These are phyloP conservation scores for Tuctoria greenei DNA, from an alignment of 176 grass and related monocot genomes.

Conservation along the genomic window DNA sequence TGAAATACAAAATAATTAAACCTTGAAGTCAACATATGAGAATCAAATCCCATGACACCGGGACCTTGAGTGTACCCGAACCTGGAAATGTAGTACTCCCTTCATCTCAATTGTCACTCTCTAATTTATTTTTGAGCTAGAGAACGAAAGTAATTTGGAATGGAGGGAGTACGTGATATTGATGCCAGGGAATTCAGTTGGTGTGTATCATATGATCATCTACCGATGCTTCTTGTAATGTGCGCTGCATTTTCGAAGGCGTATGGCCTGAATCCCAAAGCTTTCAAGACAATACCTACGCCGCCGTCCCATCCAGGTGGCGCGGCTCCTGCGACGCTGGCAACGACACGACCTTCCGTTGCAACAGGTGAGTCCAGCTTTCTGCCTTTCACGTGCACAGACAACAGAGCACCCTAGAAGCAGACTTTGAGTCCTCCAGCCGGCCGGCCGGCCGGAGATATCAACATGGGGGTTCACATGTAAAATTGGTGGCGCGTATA, in stretches of 20 bases:
- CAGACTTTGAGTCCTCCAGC: not conserved
- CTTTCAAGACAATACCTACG: conserved; percentile 17
- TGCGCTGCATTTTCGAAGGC: conserved; percentile 7
- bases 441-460: not conserved
- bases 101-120: too few species aligned
- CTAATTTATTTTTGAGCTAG: too few species aligned
- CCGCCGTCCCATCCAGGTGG: not conserved
- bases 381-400: not conserved
- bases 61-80: not conserved
- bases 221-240: not conserved
- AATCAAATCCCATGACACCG: not conserved
- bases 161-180: not conserved
- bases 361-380: conserved; percentile 31
- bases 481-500: not conserved
- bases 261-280: conserved; percentile 39
- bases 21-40: not conserved
- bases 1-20: not conserved
- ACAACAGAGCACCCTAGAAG: not conserved
- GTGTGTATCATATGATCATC: not conserved
- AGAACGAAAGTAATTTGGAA: too few species aligned
- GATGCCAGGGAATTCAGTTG: not conserved
- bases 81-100: not conserved
- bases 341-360: conserved; percentile 23
- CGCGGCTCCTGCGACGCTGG: conserved; percentile 1
- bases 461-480: not conserved